A percentile compares a stretch with the other conserved stretches of the same genome.
These are phyloP conservation scores for Saccharomycopsis oosterbeekiorum DNA, from an alignment of 805 yeast species.

Conservation along the genomic window DNA sequence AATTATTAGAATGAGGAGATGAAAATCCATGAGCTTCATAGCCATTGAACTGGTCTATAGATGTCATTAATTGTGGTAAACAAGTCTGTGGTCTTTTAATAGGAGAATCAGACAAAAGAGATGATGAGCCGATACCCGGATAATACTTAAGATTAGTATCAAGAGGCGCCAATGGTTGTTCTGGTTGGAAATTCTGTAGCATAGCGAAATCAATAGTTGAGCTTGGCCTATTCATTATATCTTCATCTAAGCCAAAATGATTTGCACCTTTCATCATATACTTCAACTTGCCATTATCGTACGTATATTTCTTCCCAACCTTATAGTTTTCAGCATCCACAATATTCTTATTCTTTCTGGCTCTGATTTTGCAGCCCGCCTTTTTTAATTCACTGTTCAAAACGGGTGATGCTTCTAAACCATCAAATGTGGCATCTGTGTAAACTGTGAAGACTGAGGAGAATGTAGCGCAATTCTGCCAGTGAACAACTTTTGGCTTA, in stretches of 20 bases:
- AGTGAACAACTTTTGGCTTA: conserved; percentile 12
- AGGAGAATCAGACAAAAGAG: neutral
- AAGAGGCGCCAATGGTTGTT: neutral
- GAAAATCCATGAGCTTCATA: neutral
- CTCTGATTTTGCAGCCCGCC: conserved; percentile 19
- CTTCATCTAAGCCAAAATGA: conserved; percentile 15
- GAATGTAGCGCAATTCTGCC: conserved; percentile 8
- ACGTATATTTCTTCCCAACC: conserved; percentile 9
- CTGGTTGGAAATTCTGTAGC: conserved; percentile 9
- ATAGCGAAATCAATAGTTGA: conserved; percentile 15
- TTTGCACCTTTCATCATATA: conserved; percentile 9
- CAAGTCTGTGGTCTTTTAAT: conserved; percentile 18
- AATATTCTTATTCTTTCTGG: conserved; percentile 13
- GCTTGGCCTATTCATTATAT: conserved; percentile 14
- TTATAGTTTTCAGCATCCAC: conserved; percentile 8
- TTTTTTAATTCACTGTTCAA: conserved; percentile 16
- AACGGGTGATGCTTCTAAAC: conserved; percentile 17
- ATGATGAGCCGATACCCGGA: neutral
- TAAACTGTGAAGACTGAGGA: conserved; percentile 16
- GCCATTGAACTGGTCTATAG: conserved; percentile 8
- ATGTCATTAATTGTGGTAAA: conserved; percentile 18
- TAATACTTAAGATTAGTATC: neutral
- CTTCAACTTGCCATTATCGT: conserved; percentile 8
- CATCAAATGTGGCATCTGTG: conserved; percentile 19
- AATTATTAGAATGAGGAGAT: conserved; percentile 7